Evolutionary conservation across 2,329 filamentous ascomycete species (phyloP).

Genomic region (Talaromyces sp.): DNA sequence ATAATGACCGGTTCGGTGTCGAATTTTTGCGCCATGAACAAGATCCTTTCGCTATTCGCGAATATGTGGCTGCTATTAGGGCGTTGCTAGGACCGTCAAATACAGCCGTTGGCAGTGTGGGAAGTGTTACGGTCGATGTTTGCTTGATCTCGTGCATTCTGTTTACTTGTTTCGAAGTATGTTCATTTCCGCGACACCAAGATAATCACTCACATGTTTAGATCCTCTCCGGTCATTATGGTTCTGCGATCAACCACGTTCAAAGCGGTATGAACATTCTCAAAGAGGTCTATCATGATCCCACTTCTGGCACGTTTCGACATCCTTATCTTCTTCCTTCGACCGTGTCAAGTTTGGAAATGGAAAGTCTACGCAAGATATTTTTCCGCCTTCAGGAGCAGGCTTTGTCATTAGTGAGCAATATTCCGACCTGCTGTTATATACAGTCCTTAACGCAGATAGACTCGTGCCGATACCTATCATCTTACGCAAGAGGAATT

Average conservation of each 20-base stretch:
- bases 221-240: constrained; percentile 26
- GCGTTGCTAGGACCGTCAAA: neutral
- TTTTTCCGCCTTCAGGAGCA: constrained; percentile 9
- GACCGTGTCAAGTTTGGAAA: constrained; percentile 17
- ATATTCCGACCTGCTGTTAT: neutral
- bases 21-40: neutral
- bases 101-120: neutral
- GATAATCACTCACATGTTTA: constrained; percentile 4
- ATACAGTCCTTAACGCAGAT: neutral
- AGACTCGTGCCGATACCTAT: constrained; percentile 13
- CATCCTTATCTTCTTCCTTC: constrained; percentile 19
- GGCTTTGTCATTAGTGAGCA: constrained; percentile 6
- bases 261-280: constrained; percentile 24
- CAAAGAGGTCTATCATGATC: constrained; percentile 18
- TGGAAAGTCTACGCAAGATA: constrained; percentile 11
- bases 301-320: constrained; percentile 5
- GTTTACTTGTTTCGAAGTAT: constrained; percentile 27
- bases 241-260: constrained; percentile 23
- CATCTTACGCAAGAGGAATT: neutral
- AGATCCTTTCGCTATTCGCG: constrained; percentile 9
- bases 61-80: constrained; percentile 10
- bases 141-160: constrained; percentile 26
- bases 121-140: constrained; percentile 17
- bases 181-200: neutral
- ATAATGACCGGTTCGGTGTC: neutral